Evolutionary conservation across 2,329 filamentous ascomycete genomes (phyloP), one percentile per base, ranked within the genome.

Genomic region (Penicillium frequentans): DNA sequence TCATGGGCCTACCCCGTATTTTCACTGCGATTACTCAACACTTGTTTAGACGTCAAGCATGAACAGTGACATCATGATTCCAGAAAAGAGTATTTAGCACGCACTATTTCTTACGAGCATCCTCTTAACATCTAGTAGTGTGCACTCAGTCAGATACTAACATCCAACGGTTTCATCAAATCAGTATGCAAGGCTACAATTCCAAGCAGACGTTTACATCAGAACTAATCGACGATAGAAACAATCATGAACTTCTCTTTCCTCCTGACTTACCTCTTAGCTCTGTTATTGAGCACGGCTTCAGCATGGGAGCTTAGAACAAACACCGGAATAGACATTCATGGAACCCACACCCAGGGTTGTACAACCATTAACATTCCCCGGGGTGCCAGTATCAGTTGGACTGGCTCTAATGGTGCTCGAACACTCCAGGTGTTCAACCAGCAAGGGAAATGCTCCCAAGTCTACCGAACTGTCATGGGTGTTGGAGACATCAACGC

Each of bases 401-500:
- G 23, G 23, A 24, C 23, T 24, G 23, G 23, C 1, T 24, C 23
- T 24, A 24, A 24, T 24, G 23, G 23, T 24, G 23, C 23, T 3
- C 23, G 23, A 24, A 24, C 23, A 5, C 23, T 24, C 23, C 23
- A 24, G 4, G 3, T 24, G 3, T 24, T 24, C 23, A 24, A 4
- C 24, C 24, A 26, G 24, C 33, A 55, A 26, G 55, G 55, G 9
- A 54, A 44, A 11, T 62, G 60, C 16, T 49, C 7, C 5, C 45
- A 43, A 31, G 60, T 62, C 5, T 62, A 62, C 53, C 58, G 58
- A 3, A 62, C 58, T 6, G 49, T 62, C 9, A 56, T 51, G 33
- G 60, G 60, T 6, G 42, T 51, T 14, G 58, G 60, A 7, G 60
- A 60, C 10, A 62, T 62, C 8, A 63, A 61, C 37, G 58, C 56